Evolutionary conservation across 805 yeast species (phyloP).

Genomic region (Zygotorulaspora chibaensis): DNA sequence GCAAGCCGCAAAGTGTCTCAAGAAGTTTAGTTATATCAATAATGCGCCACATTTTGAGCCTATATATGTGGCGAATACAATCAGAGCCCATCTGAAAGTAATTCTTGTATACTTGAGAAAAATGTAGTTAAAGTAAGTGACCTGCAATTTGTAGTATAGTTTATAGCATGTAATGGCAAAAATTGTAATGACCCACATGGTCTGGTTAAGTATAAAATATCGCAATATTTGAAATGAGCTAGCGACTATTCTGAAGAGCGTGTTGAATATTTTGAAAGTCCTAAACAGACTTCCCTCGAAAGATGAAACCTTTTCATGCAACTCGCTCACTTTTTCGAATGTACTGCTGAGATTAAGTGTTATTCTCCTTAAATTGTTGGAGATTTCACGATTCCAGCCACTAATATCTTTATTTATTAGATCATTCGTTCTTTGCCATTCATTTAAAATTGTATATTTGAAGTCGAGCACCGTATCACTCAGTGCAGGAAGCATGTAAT

Average conservation of each 20-base stretch:
- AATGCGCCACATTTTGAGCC: slow-evolving; percentile 14
- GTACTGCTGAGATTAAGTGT: slow-evolving; percentile 15
- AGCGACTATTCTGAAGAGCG: not conserved
- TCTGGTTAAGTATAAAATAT: not conserved
- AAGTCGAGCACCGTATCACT: slow-evolving; percentile 27
- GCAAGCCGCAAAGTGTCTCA: not conserved
- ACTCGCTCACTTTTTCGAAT: slow-evolving; percentile 10
- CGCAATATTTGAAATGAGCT: not conserved
- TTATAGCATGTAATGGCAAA: slow-evolving; percentile 1
- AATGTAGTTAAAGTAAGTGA: not conserved
- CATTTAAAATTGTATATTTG: slow-evolving; percentile 20
- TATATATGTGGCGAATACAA: slow-evolving; percentile 11
- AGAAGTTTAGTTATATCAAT: slow-evolving; percentile 2
- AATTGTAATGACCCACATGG: slow-evolving; percentile 3
- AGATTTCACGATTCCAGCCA: slow-evolving; percentile 18
- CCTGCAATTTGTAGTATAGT: not conserved
- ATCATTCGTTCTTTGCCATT: slow-evolving; percentile 13
- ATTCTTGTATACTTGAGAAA: not conserved
- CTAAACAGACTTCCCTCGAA: slow-evolving; percentile 6
- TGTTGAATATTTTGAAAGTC: not conserved
- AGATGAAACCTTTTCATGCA: slow-evolving; percentile 13
- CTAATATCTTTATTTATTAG: slow-evolving; percentile 13
- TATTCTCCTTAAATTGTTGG: slow-evolving; percentile 13
- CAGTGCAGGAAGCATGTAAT: slow-evolving; percentile 11
- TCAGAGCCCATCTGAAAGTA: slow-evolving; percentile 9